These are phyloP conservation scores for Lipomyces yamanashiensis DNA, from an alignment of 805 yeast genomes.

Conservation along the genomic window DNA sequence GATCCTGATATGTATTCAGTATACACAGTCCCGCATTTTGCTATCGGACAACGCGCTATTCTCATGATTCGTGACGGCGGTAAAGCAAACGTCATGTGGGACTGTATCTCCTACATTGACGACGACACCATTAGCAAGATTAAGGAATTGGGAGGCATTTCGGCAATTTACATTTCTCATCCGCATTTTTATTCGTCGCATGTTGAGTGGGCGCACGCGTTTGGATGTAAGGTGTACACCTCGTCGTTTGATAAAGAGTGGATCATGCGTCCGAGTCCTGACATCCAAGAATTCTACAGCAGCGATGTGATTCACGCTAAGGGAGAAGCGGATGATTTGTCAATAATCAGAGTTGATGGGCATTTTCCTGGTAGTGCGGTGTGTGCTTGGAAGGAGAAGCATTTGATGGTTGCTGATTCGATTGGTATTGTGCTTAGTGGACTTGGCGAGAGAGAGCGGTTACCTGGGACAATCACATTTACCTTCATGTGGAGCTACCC, in stretches of 20 bases:
- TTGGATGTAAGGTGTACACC: constrained; percentile 30
- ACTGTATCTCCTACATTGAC: constrained; percentile 33
- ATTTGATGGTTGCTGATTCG: constrained; percentile 36
- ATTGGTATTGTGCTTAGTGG: constrained; percentile 32
- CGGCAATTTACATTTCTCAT: constrained; percentile 36
- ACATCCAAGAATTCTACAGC: constrained; percentile 19
- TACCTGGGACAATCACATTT: constrained; percentile 32
- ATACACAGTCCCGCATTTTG: constrained; percentile 32
- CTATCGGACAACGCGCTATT: constrained; percentile 38
- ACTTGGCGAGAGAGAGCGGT: constrained; percentile 26
- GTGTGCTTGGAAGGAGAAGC: constrained; percentile 24
- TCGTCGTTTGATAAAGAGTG: constrained; percentile 29
- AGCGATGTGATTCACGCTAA: constrained; percentile 2
- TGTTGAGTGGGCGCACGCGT: constrained; percentile 38
- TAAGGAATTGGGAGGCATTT: constrained; percentile 29
- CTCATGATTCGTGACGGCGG: constrained; percentile 32
- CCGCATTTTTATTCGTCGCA: constrained; percentile 37
- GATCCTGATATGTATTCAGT: constrained; percentile 27
- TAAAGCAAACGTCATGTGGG: constrained; percentile 34
- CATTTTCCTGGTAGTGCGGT: constrained; percentile 38
- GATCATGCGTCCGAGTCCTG: constrained; percentile 21
- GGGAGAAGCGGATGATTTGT: background rate
- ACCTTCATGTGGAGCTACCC: constrained; percentile 38
- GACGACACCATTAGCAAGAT: constrained; percentile 24
- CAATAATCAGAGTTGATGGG: constrained; percentile 27